Evolutionary conservation across 495 filamentous ascomycete genomes (phyloP).

Genomic region (Cladorrhinum samala): DNA sequence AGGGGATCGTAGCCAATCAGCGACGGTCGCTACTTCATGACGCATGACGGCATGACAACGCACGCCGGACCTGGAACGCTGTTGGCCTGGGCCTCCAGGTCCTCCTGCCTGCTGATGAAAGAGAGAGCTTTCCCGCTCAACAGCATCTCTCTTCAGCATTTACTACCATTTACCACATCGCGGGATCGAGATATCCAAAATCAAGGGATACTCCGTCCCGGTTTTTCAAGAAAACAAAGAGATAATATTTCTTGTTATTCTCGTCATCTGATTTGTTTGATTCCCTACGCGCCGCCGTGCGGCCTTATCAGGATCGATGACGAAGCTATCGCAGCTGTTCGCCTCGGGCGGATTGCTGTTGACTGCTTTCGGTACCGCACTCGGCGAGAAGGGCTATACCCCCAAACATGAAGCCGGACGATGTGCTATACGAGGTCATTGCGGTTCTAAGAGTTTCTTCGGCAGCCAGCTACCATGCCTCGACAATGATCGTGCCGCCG

Average conservation of each 20-base stretch:
- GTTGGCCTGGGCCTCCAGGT: not conserved
- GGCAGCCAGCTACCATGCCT: conserved; percentile 82
- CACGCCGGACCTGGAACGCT: not conserved
- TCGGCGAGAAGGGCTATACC: conserved; percentile 34
- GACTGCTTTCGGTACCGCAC: conserved; percentile 22
- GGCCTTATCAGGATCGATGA: conserved; percentile 23
- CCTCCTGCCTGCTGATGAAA: not conserved
- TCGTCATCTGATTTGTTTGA: too few relatives aligned
- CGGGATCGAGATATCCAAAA: too few relatives aligned
- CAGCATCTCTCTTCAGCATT: not conserved
- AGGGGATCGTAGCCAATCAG: conserved; percentile 6
- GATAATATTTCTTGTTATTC: too few relatives aligned
- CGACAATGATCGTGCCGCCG: conserved; percentile 79
- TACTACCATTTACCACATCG: not conserved
- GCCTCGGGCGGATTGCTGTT: conserved; percentile 33
- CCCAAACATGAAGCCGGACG: conserved; percentile 79
- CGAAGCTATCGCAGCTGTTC: conserved; percentile 28
- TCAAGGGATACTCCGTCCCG: too few relatives aligned
- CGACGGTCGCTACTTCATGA: conserved; percentile 3
- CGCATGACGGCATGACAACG: conserved; percentile 14
- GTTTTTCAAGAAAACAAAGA: too few relatives aligned
- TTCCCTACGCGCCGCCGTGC: conserved; percentile 28
- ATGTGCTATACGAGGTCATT: conserved; percentile 86
- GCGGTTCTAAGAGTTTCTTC: conserved; percentile 83
- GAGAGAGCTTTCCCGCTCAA: not conserved